Conservation (phyloP, 2,329 filamentous ascomycete genomes). For the Cercospora nicotianae region DNA sequence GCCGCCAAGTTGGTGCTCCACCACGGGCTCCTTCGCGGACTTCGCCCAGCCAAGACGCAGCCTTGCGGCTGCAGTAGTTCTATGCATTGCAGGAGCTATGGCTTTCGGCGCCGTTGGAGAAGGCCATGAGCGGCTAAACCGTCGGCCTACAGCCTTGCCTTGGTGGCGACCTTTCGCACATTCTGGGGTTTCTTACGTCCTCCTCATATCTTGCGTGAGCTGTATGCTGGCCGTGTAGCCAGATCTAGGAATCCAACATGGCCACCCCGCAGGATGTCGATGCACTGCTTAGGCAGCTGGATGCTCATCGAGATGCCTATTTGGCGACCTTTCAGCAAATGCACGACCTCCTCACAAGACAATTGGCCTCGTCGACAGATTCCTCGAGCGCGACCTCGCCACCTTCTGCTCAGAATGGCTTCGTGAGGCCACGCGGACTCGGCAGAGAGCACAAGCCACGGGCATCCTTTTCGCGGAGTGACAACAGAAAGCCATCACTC, state of each 20-base stretch:
- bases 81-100: conserved; percentile 10
- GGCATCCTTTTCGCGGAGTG: conserved; percentile 7
- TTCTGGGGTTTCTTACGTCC: background rate
- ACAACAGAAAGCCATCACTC: conserved; percentile 20
- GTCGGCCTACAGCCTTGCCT: background rate
- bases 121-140: background rate
- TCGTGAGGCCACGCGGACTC: background rate
- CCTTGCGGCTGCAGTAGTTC: conserved; percentile 4
- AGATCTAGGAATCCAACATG: background rate
- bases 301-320: conserved; percentile 28
- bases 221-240: background rate
- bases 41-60: background rate
- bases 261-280: background rate
- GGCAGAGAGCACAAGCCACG: conserved; percentile 15
- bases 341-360: conserved; percentile 24
- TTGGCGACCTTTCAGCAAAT: conserved; percentile 24
- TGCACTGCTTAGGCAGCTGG: conserved; percentile 24
- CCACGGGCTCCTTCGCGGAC: background rate
- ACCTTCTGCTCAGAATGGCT: background rate
- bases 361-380: conserved; percentile 11
- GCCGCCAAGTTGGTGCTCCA: conserved; percentile 8
- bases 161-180: background rate
- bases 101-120: background rate
- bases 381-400: background rate
- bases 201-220: background rate